These are phyloP conservation scores for Arctium lappa DNA, from an alignment of 129 eudicot species.

Conservation along the genomic window DNA sequence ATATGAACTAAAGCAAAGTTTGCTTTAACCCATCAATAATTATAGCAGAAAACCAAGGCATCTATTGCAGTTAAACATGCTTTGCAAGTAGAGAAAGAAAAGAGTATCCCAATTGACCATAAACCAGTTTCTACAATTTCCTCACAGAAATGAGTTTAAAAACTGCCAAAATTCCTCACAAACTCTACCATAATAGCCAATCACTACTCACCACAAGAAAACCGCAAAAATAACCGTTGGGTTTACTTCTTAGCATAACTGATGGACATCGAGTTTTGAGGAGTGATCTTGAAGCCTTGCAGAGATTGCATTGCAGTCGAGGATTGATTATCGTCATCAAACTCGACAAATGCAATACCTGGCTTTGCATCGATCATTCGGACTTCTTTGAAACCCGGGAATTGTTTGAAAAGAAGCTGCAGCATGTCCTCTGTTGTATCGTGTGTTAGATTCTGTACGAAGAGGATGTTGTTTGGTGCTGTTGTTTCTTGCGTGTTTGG, in stretches of 20 bases:
- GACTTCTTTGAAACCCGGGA: constrained; percentile 94
- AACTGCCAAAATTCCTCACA: constrained; percentile 29
- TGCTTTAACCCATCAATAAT: not conserved
- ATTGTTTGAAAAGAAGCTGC: constrained; percentile 79
- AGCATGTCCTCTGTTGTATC: constrained; percentile 84
- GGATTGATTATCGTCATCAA: constrained; percentile 81
- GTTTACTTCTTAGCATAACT: constrained; percentile 75
- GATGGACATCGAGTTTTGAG: constrained; percentile 85
- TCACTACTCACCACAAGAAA: not conserved
- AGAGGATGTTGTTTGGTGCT: constrained; percentile 83
- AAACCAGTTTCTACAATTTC: constrained; percentile 13
- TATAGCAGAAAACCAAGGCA: not conserved
- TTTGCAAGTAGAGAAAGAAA: not conserved
- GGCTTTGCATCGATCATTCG: constrained; percentile 91
- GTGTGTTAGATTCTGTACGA: constrained; percentile 77
- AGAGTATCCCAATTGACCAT: not conserved
- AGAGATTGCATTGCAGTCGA: constrained; percentile 91
- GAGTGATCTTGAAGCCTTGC: constrained; percentile 88
- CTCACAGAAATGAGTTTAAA: constrained; percentile 11
- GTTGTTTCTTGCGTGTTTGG: constrained; percentile 62
- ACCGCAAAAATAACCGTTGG: not conserved
- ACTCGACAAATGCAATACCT: constrained; percentile 95
- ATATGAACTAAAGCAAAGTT: not conserved
- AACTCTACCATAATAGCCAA: constrained; percentile 9
- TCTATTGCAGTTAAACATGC: not conserved